A percentile compares a stretch with the other conserved stretches of the same genome.
Conservation (phyloP, 495 filamentous ascomycete genomes). For the Penicillium psychrofluorescens region DNA sequence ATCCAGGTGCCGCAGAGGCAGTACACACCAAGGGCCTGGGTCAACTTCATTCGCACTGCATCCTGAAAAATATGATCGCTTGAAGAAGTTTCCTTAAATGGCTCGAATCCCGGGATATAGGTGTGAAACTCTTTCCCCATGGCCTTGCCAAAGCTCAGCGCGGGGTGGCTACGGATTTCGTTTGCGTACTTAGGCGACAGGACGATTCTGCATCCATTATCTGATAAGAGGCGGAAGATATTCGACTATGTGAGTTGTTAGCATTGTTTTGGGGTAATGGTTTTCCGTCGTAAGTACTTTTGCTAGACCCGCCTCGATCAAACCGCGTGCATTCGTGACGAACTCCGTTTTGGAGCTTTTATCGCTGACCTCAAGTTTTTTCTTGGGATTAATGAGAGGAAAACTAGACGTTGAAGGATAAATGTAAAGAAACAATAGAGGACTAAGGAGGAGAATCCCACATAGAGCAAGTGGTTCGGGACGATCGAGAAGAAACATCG, state of each 20-base stretch:
- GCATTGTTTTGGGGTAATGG: neutral
- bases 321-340: neutral
- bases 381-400: neutral
- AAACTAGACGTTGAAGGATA: neutral
- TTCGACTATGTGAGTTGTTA: neutral
- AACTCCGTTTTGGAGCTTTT: neutral
- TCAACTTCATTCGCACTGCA: constrained; percentile 12
- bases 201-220: constrained; percentile 8
- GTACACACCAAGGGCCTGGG: constrained; percentile 7
- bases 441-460: neutral
- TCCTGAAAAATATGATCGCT: constrained; percentile 6
- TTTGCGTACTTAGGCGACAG: constrained; percentile 10
- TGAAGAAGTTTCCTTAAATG: constrained; percentile 12
- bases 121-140: constrained; percentile 4
- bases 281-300: neutral
- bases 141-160: constrained; percentile 2
- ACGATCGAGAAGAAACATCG: too few relatives aligned
- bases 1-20: too few relatives aligned
- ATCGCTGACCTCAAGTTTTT: neutral
- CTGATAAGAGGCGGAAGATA: constrained; percentile 6
- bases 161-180: constrained; percentile 12
- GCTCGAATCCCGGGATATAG: constrained; percentile 31
- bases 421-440: neutral
- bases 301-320: neutral
- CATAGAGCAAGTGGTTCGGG: neutral